A percentile compares a stretch with the other conserved stretches of the same genome.
These are phyloP conservation scores for Rhodotorula sp. DNA, from an alignment of 1,284 basidiomycete species.

Conservation along the genomic window DNA sequence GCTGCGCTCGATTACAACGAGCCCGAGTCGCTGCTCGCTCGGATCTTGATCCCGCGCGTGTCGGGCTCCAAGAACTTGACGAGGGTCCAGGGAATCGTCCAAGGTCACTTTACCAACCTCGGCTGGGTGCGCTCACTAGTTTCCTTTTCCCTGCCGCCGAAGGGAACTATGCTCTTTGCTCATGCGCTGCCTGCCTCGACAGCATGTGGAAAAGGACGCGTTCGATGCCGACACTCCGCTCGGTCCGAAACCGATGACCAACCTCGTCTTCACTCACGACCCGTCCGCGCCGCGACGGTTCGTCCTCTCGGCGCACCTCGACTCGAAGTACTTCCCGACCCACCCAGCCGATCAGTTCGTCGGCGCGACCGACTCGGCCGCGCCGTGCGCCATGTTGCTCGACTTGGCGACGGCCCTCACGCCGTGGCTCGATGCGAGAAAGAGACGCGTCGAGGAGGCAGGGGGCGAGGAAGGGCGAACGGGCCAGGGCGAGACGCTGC, in stretches of 20 bases:
- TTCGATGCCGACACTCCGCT: constrained; percentile 81
- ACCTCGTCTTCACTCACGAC: constrained; percentile 92
- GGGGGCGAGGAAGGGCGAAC: constrained; percentile 55
- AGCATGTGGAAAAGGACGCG: constrained; percentile 55
- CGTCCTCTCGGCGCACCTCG: constrained; percentile 90
- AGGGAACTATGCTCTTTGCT: not conserved
- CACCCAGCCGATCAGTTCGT: constrained; percentile 79
- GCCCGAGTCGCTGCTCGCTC: constrained; percentile 29
- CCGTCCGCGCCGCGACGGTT: constrained; percentile 76
- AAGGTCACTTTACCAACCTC: constrained; percentile 30
- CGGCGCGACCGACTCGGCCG: constrained; percentile 96
- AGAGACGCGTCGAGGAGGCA: constrained; percentile 55
- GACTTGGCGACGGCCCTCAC: constrained; percentile 79
- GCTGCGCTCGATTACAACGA: constrained; percentile 38
- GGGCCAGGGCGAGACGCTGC: constrained; percentile 71
- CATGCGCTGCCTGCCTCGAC: not conserved
- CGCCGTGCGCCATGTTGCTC: constrained; percentile 88
- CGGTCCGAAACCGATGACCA: constrained; percentile 77
- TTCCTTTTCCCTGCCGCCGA: not conserved
- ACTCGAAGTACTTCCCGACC: constrained; percentile 82
- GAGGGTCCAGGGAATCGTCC: constrained; percentile 36
- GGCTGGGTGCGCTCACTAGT: constrained; percentile 20
- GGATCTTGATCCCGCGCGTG: constrained; percentile 41
- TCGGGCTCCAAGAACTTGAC: constrained; percentile 40
- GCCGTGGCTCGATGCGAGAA: constrained; percentile 67